Evolutionary conservation across 2,329 filamentous ascomycete species (phyloP), one percentile per base, ranked within the genome.

Genomic region (Botrytis aclada): DNA sequence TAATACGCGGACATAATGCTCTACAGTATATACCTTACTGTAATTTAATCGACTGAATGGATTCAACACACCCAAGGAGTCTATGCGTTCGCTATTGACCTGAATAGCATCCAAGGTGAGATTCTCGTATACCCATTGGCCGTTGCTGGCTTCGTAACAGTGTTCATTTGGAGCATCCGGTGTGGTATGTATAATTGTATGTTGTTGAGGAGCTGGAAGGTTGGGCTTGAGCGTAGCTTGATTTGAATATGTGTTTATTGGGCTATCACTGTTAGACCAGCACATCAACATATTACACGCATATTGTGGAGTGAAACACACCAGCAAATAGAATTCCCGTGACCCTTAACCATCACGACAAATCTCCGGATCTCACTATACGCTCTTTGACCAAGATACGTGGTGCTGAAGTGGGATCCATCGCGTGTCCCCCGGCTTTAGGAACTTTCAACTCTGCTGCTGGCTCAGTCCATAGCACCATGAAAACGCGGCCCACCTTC

Each of bases 381-480:
- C 20, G 64, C 77, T 20, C 61, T 64, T n/a, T 70, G 63, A 34
- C 71, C 71, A 41, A 76, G 71, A 62, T 41, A 74, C 10, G 71
- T 71, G 1, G 65, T 74, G 39, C 74, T 75, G 16, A 71, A 73
- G 22, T 71, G 72, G 7, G 67, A 70, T 1, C 67, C 60, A 20
- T 71, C 51, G n/a, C 75, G 67, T 14, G 77, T 72, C 16, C 70
- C 72, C 71, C 37, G 2, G 14, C 0, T 12, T n/a, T 60, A 10
- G 67, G 45, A 9, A 72, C 71, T 22, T 29, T 54, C 5, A 20
- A 12, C 34, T 41, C 22, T 12, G 25, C 77, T 25, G 77, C 77
- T 25, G 77, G 77, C n/a, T 79, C 78, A 4, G 74, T 77, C 77
- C 78, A 79, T 9, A 78, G 56, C 69, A 77, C 72, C 75, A 77